Conservation (phyloP, 2,329 filamentous ascomycete genomes). For the Seiridium cupressi region DNA sequence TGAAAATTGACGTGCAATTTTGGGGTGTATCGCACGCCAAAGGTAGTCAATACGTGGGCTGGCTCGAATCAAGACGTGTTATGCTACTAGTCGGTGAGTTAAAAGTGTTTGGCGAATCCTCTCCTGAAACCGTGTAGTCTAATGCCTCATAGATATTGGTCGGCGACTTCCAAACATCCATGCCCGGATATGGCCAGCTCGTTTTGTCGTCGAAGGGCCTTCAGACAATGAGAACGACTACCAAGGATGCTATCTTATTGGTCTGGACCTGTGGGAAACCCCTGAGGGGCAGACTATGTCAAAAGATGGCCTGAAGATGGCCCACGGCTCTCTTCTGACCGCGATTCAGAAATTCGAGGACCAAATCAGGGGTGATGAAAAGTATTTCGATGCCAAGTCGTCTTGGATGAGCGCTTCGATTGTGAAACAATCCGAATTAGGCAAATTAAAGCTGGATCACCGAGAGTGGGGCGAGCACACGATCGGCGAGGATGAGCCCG, state of each 20-base stretch:
- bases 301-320: conserved; percentile 39
- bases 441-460: conserved; percentile 42
- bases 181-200: conserved; percentile 61
- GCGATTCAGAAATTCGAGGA: conserved; percentile 47
- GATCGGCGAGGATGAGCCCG: conserved; percentile 31
- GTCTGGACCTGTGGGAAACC: conserved; percentile 40
- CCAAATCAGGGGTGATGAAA: conserved; percentile 42
- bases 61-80: conserved; percentile 62
- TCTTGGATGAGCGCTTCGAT: conserved; percentile 48
- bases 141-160: conserved; percentile 47
- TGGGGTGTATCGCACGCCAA: conserved; percentile 59
- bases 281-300: conserved; percentile 18
- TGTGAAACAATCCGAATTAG: conserved; percentile 35
- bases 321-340: conserved; percentile 41
- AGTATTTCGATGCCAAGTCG: conserved; percentile 46
- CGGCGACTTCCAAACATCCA: conserved; percentile 48
- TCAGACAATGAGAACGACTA: conserved; percentile 42
- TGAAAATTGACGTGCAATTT: conserved; percentile 62
- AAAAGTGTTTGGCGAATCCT: background rate
- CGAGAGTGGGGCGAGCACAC: conserved; percentile 49
- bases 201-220: conserved; percentile 44
- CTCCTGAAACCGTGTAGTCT: background rate
- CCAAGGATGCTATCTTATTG: conserved; percentile 61
- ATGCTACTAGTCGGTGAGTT: conserved; percentile 55
- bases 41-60: conserved; percentile 56